Base-by-base conservation (phyloP, 345 rosid species). In the Lumnitzera racemosa region DNA sequence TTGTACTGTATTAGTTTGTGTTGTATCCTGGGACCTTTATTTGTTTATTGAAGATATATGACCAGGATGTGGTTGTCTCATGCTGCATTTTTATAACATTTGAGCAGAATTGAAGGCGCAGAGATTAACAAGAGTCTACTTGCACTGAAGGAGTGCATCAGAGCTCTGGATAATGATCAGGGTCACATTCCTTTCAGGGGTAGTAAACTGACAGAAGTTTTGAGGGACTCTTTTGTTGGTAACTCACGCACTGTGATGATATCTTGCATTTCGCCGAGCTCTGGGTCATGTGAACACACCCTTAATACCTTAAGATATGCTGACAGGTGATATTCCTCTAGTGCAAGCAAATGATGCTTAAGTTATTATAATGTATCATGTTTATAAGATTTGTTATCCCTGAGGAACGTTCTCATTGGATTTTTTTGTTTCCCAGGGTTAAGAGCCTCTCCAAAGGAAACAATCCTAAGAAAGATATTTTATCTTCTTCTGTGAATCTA, bases 141-240 rank as follows among this genome's bases (percentile, higher is more conserved):
- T 55, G 99, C 99, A 46, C 65, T 94, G 53, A 94, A 94, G 81
- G 99, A 94, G 67, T 94, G 99, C 71, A 94, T 94, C 20, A 84
- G 99, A 80, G 99, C 99, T 69, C 97, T 94, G 63, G 99, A 94
- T 80, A 94, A 88, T 80, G 97, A 94, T 73, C 96, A 90, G 81
- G 91, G 91, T 67, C 99, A 90, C 73, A 94, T 94, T 76, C 97
- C 97, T 71, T 94, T 94, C 76, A 83, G 99, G 77, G 99, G 99
- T 70, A 94, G 99, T 70, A 94, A 90, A 74, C 67, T 94, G 66
- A 94, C 99, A 5, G 97, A 94, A 79, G 99, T 90, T 72, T 83
- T 94, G n/a, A 83, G 99, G 70, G 99, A 94, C 81, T 94, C 99
- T 17, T 94, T 94, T 59, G 80, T 90, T 49, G 97, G 99, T 59